A percentile compares a stretch with the other conserved stretches of the same genome.
Conservation (phyloP, 2,329 filamentous ascomycete genomes). For the Colletotrichum lindemuthianum region DNA sequence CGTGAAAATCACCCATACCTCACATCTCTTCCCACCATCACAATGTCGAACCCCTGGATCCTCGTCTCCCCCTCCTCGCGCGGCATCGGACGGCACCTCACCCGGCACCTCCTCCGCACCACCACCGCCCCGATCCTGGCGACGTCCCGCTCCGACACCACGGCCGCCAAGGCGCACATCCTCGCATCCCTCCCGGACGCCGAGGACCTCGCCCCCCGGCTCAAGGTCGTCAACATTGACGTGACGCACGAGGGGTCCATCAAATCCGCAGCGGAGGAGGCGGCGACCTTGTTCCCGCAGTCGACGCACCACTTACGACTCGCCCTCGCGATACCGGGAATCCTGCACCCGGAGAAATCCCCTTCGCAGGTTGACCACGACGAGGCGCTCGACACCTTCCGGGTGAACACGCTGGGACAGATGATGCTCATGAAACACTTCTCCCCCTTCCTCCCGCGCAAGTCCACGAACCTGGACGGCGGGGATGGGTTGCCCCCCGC, state of each 20-base stretch:
- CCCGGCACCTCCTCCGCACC: constrained; percentile 57
- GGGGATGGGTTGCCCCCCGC: constrained; percentile 40
- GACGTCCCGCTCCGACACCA: constrained; percentile 50
- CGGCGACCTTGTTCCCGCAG: constrained; percentile 62
- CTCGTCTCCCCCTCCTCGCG: constrained; percentile 58
- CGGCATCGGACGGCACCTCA: constrained; percentile 60
- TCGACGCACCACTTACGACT: constrained; percentile 71
- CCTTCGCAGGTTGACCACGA: constrained; percentile 71
- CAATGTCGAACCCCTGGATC: constrained; percentile 61
- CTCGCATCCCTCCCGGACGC: constrained; percentile 42
- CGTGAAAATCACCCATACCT: too few species aligned
- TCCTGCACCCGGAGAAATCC: constrained; percentile 78
- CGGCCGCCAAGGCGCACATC: constrained; percentile 47
- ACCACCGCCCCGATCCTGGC: constrained; percentile 60
- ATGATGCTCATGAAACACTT: constrained; percentile 84
- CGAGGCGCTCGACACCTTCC: constrained; percentile 73
- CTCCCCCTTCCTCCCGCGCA: constrained; percentile 72
- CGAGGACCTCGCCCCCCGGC: constrained; percentile 44
- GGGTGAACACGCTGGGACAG: constrained; percentile 78
- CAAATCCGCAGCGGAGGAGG: constrained; percentile 61
- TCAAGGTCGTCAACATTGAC: constrained; percentile 54
- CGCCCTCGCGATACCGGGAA: constrained; percentile 74
- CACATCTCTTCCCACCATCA: too few species aligned
- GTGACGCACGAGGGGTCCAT: constrained; percentile 72
- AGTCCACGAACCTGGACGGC: constrained; percentile 42